Conservation (phyloP, 371 early-diverging fungal genomes). For the Apophysomyces trapeziformis region DNA sequence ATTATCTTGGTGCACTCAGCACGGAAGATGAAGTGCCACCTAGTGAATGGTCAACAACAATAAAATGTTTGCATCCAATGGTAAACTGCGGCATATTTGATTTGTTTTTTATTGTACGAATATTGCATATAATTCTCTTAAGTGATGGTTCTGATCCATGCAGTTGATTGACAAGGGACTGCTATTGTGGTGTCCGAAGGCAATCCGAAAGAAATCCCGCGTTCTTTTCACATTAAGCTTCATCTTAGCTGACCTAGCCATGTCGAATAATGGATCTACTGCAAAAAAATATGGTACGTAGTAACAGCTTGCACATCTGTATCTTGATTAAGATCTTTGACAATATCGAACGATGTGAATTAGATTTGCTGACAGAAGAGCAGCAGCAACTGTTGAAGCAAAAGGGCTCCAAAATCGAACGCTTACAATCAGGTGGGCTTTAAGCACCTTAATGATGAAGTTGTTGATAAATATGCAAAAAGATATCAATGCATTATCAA, state of each 20-base stretch:
- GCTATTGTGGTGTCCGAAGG: too few relatives aligned
- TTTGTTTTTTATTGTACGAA: too few relatives aligned
- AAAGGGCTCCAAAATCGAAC: slow-evolving; percentile 47
- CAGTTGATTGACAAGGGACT: too few relatives aligned
- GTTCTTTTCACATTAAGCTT: too few relatives aligned
- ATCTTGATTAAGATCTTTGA: neutral
- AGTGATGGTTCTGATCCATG: too few relatives aligned
- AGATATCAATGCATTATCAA: slow-evolving; percentile 44
- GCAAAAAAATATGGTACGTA: neutral
- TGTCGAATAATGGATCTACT: neutral
- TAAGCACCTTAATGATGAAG: neutral
- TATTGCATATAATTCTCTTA: too few relatives aligned
- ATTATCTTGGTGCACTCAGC: too few relatives aligned
- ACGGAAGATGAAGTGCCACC: too few relatives aligned
- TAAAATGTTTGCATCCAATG: too few relatives aligned
- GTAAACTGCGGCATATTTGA: too few relatives aligned
- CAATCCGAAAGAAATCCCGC: too few relatives aligned
- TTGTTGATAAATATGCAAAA: neutral
- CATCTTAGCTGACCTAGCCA: neutral
- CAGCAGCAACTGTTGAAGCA: slow-evolving; percentile 42
- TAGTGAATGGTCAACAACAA: too few relatives aligned
- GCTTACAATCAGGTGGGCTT: slow-evolving; percentile 40
- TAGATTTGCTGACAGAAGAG: slow-evolving; percentile 49
- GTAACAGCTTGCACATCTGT: neutral
- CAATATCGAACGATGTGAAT: neutral